Evolutionary conservation across 441 rosid genomes (phyloP).

Genomic region (Syzygium malaccense): DNA sequence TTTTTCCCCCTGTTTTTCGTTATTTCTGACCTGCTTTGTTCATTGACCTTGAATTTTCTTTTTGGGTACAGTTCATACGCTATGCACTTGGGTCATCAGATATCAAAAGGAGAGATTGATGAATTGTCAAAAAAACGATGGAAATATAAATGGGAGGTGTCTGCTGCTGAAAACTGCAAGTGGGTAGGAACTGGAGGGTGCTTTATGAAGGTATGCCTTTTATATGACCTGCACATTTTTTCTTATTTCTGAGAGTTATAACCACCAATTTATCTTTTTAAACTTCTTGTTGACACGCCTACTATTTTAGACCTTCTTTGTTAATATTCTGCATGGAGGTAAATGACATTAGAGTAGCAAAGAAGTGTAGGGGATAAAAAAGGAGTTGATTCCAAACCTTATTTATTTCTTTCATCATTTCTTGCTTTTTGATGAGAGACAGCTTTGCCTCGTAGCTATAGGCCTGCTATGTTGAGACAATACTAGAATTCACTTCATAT

Average conservation of each 20-base stretch:
- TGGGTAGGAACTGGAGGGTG: slow-evolving; percentile 67
- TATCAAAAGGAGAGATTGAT: slow-evolving; percentile 55
- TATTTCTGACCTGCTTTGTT: neutral
- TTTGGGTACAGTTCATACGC: slow-evolving; percentile 52
- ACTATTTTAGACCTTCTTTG: neutral
- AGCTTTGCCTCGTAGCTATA: neutral
- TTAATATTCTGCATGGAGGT: neutral
- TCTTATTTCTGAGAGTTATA: neutral
- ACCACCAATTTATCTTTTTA: neutral
- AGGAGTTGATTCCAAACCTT: neutral
- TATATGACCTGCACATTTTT: neutral
- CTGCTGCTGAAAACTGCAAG: slow-evolving; percentile 60
- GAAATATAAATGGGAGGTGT: slow-evolving; percentile 71
- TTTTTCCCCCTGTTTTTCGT: neutral
- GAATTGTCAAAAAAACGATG: slow-evolving; percentile 41
- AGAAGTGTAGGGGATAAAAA: neutral
- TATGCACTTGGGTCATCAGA: slow-evolving; percentile 47
- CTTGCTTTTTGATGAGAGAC: neutral
- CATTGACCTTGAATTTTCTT: neutral
- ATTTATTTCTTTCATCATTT: neutral
- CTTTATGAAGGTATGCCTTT: slow-evolving; percentile 41
- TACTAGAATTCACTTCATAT: neutral
- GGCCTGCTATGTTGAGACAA: neutral
- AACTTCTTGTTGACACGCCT: neutral
- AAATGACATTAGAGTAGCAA: neutral